Conservation (phyloP, 495 filamentous ascomycete genomes). For the Umbilicaria muhlenbergii region DNA sequence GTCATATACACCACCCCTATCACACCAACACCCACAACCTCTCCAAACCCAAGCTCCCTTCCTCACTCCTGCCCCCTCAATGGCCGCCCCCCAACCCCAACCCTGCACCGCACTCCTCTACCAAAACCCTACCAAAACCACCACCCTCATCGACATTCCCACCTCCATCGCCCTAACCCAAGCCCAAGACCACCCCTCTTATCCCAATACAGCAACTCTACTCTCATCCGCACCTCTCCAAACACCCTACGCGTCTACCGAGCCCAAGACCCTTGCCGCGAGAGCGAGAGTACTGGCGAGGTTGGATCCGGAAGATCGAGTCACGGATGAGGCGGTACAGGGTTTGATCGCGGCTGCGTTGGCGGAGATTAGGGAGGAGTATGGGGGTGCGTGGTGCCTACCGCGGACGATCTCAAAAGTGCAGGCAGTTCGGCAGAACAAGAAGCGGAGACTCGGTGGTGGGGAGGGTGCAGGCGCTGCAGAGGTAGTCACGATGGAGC, state of each 20-base stretch:
- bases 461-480: neutral
- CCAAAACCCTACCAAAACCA: conserved; percentile 24
- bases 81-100: neutral
- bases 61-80: neutral
- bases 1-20: neutral
- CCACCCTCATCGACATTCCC: conserved; percentile 49
- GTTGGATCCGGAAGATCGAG: conserved; percentile 3
- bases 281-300: conserved; percentile 20
- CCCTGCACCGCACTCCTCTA: conserved; percentile 27
- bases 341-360: conserved; percentile 4
- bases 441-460: conserved; percentile 7
- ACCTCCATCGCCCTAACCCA: conserved; percentile 31
- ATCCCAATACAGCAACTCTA: conserved; percentile 8
- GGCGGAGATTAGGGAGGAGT: conserved; percentile 14
- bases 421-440: conserved; percentile 2
- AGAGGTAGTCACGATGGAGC: conserved; percentile 1
- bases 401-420: conserved; percentile 10
- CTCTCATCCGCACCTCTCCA: conserved; percentile 19
- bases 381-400: conserved; percentile 26
- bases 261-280: conserved; percentile 27
- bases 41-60: neutral
- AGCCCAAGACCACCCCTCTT: conserved; percentile 4
- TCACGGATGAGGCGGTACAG: conserved; percentile 7
- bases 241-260: conserved; percentile 22
- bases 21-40: neutral